Conservation (phyloP, 73 alveolate species). For the Blepharisma japonicum region DNA sequence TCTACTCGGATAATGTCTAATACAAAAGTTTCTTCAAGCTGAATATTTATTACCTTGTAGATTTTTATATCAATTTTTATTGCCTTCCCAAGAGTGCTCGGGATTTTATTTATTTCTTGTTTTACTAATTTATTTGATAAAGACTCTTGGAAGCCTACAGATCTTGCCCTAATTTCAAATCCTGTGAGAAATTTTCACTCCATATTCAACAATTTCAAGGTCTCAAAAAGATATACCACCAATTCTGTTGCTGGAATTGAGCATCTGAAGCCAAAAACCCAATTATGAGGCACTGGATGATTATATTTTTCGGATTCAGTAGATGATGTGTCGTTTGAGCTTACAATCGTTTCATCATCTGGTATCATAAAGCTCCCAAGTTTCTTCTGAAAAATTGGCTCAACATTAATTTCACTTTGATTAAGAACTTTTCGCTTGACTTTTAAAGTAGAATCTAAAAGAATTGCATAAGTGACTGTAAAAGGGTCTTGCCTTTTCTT, state of each 20-base stretch:
- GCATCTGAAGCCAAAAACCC: constrained; percentile 20
- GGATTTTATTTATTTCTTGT: background rate
- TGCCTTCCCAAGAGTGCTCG: background rate
- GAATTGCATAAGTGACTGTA: background rate
- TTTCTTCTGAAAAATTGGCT: background rate
- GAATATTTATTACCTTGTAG: background rate
- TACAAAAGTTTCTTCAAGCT: background rate
- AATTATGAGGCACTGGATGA: background rate
- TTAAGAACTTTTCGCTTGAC: background rate
- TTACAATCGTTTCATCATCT: background rate
- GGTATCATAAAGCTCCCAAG: background rate
- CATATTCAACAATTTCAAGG: background rate
- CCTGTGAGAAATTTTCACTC: background rate
- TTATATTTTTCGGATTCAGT: background rate
- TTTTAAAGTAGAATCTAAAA: background rate
- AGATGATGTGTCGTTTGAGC: background rate
- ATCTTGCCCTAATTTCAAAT: no score
- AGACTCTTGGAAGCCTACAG: no score
- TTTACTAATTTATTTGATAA: background rate
- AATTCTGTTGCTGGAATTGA: background rate
- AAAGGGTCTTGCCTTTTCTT: constrained; percentile 14
- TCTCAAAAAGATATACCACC: background rate
- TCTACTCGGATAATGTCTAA: background rate
- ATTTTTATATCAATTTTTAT: background rate
- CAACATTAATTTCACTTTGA: background rate